Base-by-base conservation (phyloP, 1,139 yeast genomes). In the Lodderomyces pseudojiufengensis region DNA sequence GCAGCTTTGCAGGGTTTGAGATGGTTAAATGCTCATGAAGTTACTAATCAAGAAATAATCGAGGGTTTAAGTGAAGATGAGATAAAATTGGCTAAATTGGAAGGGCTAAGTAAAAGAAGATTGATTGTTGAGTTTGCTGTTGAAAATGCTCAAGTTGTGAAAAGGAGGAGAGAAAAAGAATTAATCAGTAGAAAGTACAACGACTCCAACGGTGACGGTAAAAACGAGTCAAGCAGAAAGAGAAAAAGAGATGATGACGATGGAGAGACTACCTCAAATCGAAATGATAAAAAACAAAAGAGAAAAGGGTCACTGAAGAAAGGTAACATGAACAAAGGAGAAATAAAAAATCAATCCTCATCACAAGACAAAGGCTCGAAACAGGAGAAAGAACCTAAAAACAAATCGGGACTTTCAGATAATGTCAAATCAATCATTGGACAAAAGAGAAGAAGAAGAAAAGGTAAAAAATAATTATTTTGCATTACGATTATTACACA, bases 1-100 rank as follows among this genome's bases (percentile, higher is more conserved):
- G 62, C 84, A 43, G 98, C 99, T 1, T 73, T 92, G 45, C 90
- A 90, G 97, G 97, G 95, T 5, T 74, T 92, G 43, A 78, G 99
- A 68, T 94, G 97, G 96, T 73, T 92, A 58, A 92, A 92, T 63
- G 96, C 95, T 3, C 97, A 92, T 57, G 83, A 78, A 51, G 95
- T 92, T 3, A 65, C 85, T 0, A 61, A 61, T 31, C 78, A 73
- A 8, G 97, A 90, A 59, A 73, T 86, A 26, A 48, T 76, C 13
- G 87, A 73, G 42, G 95, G 95, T 9, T 58, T 84, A 43, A 65
- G 71, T 24, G 94, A 83, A 6, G 92, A 84, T 36, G 86, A 83
- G 58, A 63, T 68, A 58, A 74, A 77, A 53, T 37, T 57, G 22
- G 75, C 77, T 12, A 65, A 76, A 43, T 51, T 67, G 32, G 84